Conservation (phyloP, 371 early-diverging fungal genomes). For the Rhizopus stolonifer region DNA sequence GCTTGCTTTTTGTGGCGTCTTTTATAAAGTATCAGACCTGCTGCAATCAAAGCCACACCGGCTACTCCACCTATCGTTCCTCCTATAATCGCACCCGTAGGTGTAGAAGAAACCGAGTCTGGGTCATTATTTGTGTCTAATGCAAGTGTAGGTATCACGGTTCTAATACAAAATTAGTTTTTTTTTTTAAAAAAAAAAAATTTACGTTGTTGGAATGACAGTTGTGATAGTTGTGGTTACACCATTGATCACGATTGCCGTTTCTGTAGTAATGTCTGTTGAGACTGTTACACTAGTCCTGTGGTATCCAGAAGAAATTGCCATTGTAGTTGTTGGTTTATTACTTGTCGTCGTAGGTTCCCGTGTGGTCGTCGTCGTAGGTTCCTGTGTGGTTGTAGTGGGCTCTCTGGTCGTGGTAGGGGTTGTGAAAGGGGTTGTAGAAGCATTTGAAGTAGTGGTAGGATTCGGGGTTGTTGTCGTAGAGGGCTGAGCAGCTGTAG, state of each 20-base stretch:
- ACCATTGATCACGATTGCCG: conserved; percentile 26
- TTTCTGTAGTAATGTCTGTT: conserved; percentile 23
- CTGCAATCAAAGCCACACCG: conserved; percentile 29
- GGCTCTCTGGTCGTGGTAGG: conserved; percentile 22
- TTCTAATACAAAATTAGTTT: conserved; percentile 14
- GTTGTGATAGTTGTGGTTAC: conserved; percentile 26
- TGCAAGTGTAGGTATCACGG: conserved; percentile 31
- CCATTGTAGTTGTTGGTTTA: conserved; percentile 25
- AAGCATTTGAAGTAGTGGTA: neutral
- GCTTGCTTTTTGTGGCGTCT: conserved; percentile 15
- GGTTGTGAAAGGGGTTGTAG: conserved; percentile 10
- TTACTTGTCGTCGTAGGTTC: neutral
- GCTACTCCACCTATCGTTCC: conserved; percentile 33
- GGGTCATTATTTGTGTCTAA: conserved; percentile 6
- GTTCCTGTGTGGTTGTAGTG: conserved; percentile 15
- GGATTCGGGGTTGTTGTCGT: neutral
- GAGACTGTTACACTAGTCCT: conserved; percentile 19
- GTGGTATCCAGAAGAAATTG: conserved; percentile 15
- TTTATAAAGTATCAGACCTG: conserved; percentile 19
- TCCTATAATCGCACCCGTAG: conserved; percentile 24
- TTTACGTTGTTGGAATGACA: conserved; percentile 38
- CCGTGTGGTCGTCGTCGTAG: neutral
- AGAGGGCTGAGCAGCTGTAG: conserved; percentile 1
- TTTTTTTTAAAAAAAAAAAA: neutral
- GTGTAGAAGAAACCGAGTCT: neutral